phyloP scores from a whole-genome alignment of 345 rosid genomes.

The Populus alba region DNA sequence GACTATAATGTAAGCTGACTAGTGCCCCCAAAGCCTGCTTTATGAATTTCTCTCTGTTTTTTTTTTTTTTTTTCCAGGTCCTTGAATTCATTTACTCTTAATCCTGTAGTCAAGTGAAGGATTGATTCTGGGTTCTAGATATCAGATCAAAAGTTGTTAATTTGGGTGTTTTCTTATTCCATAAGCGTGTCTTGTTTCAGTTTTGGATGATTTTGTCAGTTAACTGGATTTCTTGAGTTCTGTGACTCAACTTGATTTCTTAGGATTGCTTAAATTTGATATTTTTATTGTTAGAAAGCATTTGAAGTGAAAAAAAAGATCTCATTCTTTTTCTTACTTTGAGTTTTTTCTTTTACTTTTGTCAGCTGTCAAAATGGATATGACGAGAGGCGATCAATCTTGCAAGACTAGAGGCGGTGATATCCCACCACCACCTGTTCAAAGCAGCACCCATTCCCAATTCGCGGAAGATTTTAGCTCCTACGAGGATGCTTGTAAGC shows the following conservation, averaged over 20 bases:
- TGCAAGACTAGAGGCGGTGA: constrained; percentile 28
- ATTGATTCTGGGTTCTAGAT: background rate
- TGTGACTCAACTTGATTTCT: background rate
- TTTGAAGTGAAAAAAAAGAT: constrained; percentile 10
- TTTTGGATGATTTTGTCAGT: background rate
- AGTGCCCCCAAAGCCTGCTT: no score
- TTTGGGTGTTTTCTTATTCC: background rate
- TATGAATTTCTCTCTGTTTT: no score
- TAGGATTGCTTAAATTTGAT: background rate
- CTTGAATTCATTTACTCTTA: no score
- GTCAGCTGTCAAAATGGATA: constrained; percentile 3
- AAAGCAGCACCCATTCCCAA: constrained; percentile 31
- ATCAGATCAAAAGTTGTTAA: background rate
- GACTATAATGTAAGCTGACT: no score
- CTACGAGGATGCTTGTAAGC: constrained; percentile 65
- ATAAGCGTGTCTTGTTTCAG: background rate
- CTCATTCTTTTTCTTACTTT: constrained; percentile 1
- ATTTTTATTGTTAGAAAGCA: no score
- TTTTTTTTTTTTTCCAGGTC: no score
- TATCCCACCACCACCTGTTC: constrained; percentile 28
- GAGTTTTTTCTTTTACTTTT: background rate
- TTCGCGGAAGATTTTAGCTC: constrained; percentile 52
- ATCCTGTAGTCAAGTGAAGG: background rate
- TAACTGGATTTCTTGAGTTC: background rate
- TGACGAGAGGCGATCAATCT: constrained; percentile 45